Conservation (phyloP, 768 basidiomycete genomes). For the Aureoboletus auriporus region DNA sequence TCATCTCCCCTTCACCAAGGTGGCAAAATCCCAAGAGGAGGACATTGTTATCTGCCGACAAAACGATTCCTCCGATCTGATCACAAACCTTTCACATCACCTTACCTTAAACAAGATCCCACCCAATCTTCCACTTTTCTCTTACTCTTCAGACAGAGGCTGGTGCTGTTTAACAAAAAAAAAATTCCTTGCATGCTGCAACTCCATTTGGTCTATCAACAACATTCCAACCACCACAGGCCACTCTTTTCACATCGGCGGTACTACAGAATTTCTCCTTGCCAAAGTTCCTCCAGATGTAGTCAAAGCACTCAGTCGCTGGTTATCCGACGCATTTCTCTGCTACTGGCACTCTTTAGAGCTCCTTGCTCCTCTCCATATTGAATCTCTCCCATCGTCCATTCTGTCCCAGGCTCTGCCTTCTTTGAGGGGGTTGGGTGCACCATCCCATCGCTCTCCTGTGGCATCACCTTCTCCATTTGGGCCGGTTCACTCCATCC, state of each 20-base stretch:
- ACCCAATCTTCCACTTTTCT: neutral
- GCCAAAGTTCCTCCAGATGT: constrained; percentile 30
- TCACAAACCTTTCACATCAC: constrained; percentile 12
- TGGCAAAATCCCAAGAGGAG: constrained; percentile 19
- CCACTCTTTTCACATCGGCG: constrained; percentile 35
- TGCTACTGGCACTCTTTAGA: constrained; percentile 27
- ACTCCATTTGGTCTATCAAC: constrained; percentile 20
- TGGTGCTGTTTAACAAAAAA: constrained; percentile 11
- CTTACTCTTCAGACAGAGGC: constrained; percentile 2
- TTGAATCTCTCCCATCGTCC: too few species aligned
- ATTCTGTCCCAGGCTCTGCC: too few species aligned
- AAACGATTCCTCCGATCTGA: constrained; percentile 14
- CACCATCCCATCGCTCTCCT: too few species aligned
- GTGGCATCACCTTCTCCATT: too few species aligned
- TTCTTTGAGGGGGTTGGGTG: too few species aligned
- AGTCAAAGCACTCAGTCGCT: constrained; percentile 26
- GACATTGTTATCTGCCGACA: constrained; percentile 33
- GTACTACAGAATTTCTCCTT: constrained; percentile 28
- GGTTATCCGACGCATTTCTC: constrained; percentile 34
- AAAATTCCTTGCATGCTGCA: constrained; percentile 22
- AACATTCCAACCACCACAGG: constrained; percentile 14
- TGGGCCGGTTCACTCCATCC: too few species aligned
- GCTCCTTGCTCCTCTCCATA: neutral
- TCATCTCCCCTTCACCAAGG: constrained; percentile 16
- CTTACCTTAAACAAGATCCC: constrained; percentile 3